Evolutionary conservation across 192 early-diverging fungal species (phyloP), one percentile per base, ranked within the genome.

Genomic region (Cetraspora pellucida): DNA sequence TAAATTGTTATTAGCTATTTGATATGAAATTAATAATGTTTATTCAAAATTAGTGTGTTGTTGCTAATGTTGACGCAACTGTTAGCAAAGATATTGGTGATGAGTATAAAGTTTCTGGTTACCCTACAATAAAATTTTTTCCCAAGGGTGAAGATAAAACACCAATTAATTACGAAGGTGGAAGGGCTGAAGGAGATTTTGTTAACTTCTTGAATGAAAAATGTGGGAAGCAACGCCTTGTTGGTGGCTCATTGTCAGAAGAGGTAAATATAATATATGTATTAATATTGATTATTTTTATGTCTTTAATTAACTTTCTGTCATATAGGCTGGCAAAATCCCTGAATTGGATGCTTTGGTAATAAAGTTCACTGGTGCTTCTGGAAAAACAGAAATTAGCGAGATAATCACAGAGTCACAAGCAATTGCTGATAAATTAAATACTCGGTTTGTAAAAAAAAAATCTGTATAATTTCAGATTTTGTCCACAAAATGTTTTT

Each of bases 41-140:
- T 44, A 1, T 13, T 23, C 21, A 4, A 28, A 27, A 46, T 23
- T 70, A 89, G 78, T 87, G 89, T 79, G 77, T 95, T 23, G 91
- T 99, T 58, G 96, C 95, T 81, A 97, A 94, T 80, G 83, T 97
- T 67, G 95, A 98, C 81, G 95, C 94, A 45, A 92, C 91, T 71
- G 87, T 78, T 25, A 85, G 90, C 75, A 80, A 80, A 31, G 85
- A 85, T 67, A 77, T 94, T 83, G 90, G 88, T 78, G 73, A 81
- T 25, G 87, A 89, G 63, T 92, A 90, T 79, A 84, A 85, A 27
- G 88, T 99, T 50, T 65, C 81, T 50, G 93, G 96, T 14, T 98
- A 92, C 90, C 96, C 97, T 6, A 97, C 95, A 17, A 85, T 97
- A 81, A 92, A 92, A 78, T 94, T 90, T 79, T 96, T 96, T 86